Percentiles rank a stretch among this genome's conserved stretches.
phyloP scores from a whole-genome alignment of 768 basidiomycete species.

The Hericium alpestre region DNA sequence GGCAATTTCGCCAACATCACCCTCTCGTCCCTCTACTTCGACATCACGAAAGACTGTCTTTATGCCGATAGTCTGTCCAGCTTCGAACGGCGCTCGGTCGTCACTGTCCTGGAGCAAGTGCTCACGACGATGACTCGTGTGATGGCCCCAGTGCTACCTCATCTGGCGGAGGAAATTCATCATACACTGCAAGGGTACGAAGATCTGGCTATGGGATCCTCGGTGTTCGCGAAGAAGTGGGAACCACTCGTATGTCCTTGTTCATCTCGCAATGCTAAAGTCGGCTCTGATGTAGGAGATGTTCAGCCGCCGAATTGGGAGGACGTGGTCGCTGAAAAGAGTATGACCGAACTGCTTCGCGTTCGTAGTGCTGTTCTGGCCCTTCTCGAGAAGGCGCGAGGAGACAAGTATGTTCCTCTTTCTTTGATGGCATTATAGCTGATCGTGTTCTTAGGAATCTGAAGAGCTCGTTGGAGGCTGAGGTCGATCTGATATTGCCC shows the following conservation, averaged over 20 bases:
- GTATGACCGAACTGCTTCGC: constrained; percentile 54
- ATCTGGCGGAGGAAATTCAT: constrained; percentile 84
- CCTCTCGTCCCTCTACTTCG: constrained; percentile 86
- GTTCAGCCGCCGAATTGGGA: constrained; percentile 51
- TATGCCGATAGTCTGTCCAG: constrained; percentile 57
- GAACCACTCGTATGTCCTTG: constrained; percentile 42
- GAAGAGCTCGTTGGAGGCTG: constrained; percentile 67
- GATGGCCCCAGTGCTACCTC: constrained; percentile 80
- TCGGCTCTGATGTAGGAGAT: background rate
- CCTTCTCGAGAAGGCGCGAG: constrained; percentile 67
- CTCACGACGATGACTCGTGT: constrained; percentile 57
- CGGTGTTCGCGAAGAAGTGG: constrained; percentile 72
- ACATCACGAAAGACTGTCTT: constrained; percentile 80
- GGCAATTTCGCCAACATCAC: constrained; percentile 74
- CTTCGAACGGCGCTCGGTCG: constrained; percentile 47
- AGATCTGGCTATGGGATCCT: constrained; percentile 25
- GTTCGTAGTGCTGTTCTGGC: constrained; percentile 53
- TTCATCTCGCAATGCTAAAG: background rate
- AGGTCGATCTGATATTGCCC: constrained; percentile 53
- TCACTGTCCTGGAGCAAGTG: constrained; percentile 68
- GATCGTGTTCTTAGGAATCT: constrained; percentile 37
- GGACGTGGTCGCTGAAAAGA: constrained; percentile 40
- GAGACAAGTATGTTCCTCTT: constrained; percentile 46
- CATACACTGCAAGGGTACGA: constrained; percentile 15
- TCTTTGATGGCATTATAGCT: background rate